Evolutionary conservation across 2,329 filamentous ascomycete genomes (phyloP), one percentile per base, ranked within the genome.

Genomic region (Whalleya microplaca): DNA sequence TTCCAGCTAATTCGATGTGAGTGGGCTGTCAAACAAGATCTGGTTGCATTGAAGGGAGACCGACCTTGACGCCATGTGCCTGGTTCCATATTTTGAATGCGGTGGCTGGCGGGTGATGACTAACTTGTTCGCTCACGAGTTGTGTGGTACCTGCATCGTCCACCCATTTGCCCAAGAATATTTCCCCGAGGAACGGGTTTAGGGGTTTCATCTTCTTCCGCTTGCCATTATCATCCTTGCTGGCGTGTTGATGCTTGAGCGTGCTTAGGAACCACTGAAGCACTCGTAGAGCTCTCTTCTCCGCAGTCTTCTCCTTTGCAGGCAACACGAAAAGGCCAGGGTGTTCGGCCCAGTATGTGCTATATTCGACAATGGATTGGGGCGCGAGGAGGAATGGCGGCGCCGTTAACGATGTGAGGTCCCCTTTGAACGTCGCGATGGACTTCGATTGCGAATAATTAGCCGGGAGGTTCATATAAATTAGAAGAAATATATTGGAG

Each of bases 211-310:
- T 47, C 86, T 98, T 98, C 81, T 97, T 94, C 70, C 92, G 95
- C 48, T 92, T 92, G 62, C 82, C 87, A 66, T 86, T 79, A 66
- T 97, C 93, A 71, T 91, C 96, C 56, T 84, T 82, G 69, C 80
- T 85, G 55, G 84, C 84, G 68, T 88, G 87, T 72, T 96, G 92
- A 75, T 96, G 91, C 78, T 95, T 96, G 50, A 98, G 81, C 2
- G 93, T 96, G 69, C 87, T 93, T 53, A 98, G 78, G 78, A 97
- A 98, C 94, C 94, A 98, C 75, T 94, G 96, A 67, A 97, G 79
- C n/a, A 98, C 94, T 32, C 94, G 80, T 64, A 96, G 77, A 19
- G 91, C 88, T 59, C 94, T 87, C 79, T 92, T 95, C 67, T 89
- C 85, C 0, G 92, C 84, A 71, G 96, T 90, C 50, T 86, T 68